Conservation (phyloP, 495 filamentous ascomycete genomes). For the Daldinia loculata region DNA sequence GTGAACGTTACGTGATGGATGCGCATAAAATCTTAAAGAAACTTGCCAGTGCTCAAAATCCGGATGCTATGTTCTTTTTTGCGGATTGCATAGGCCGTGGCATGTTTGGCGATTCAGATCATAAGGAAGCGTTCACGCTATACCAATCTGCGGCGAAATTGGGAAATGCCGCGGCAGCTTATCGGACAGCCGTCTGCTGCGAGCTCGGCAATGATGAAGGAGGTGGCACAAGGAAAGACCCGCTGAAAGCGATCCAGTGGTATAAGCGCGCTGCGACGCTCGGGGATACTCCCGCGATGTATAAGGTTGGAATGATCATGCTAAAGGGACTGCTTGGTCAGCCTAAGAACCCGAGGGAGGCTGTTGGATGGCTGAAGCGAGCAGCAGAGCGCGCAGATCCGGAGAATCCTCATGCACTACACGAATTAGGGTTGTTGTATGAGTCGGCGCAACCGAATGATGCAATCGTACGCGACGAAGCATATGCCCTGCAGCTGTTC, state of each 20-base stretch:
- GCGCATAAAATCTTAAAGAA: slow-evolving; percentile 92
- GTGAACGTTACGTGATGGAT: slow-evolving; percentile 85
- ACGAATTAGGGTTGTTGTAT: slow-evolving; percentile 90
- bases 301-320: slow-evolving; percentile 96
- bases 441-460: slow-evolving; percentile 73
- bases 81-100: slow-evolving; percentile 90
- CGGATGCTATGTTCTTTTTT: slow-evolving; percentile 92
- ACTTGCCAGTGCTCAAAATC: slow-evolving; percentile 67
- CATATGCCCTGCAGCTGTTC: slow-evolving; percentile 81
- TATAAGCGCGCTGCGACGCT: slow-evolving; percentile 91
- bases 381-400: slow-evolving; percentile 87
- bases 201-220: slow-evolving; percentile 95
- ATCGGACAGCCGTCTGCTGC: slow-evolving; percentile 95
- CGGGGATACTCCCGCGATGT: slow-evolving; percentile 93
- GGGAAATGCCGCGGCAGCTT: slow-evolving; percentile 85
- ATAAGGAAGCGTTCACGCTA: slow-evolving; percentile 88
- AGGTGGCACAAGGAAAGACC: slow-evolving; percentile 89
- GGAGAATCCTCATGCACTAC: slow-evolving; percentile 94
- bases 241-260: slow-evolving; percentile 95
- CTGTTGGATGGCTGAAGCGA: slow-evolving; percentile 88
- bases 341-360: slow-evolving; percentile 81
- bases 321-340: slow-evolving; percentile 95
- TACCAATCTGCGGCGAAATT: slow-evolving; percentile 94
- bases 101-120: slow-evolving; percentile 70
- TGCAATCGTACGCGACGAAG: slow-evolving; percentile 78